Conservation (phyloP, 208 protist species). For the Balamuthia mandrillaris region DNA sequence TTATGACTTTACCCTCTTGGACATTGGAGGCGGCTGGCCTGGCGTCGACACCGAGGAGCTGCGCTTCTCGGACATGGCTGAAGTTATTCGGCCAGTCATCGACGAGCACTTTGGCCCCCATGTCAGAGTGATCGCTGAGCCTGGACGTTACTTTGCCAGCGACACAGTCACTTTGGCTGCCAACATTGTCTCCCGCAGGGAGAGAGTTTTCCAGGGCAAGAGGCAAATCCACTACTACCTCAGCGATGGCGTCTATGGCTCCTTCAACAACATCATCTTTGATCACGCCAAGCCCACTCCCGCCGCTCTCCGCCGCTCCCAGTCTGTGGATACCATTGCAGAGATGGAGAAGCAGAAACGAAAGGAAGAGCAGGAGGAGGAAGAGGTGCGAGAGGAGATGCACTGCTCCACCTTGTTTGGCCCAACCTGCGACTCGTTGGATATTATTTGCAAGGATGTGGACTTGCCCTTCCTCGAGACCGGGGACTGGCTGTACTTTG, state of each 20-base stretch:
- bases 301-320: too few relatives aligned
- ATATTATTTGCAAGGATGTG: constrained; percentile 64
- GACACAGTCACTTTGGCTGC: constrained; percentile 50
- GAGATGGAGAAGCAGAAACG: too few relatives aligned
- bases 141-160: constrained; percentile 75
- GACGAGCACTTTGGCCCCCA: constrained; percentile 61
- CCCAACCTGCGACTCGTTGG: constrained; percentile 81
- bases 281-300: constrained; percentile 58
- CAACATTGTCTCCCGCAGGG: constrained; percentile 53
- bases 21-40: constrained; percentile 72
- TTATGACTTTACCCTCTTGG: constrained; percentile 70
- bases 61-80: constrained; percentile 68
- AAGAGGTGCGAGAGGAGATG: too few relatives aligned
- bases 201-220: constrained; percentile 31
- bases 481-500: constrained; percentile 80
- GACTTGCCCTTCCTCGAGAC: constrained; percentile 69
- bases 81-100: constrained; percentile 53
- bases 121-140: constrained; percentile 80
- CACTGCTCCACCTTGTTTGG: constrained; percentile 80
- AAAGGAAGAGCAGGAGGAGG: too few relatives aligned
- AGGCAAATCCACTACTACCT: constrained; percentile 71
- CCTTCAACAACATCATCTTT: constrained; percentile 83
- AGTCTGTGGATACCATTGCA: too few relatives aligned
- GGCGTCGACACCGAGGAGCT: background rate
- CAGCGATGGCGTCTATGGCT: constrained; percentile 80